Evolutionary conservation across 108 stramenopile genomes (phyloP), one percentile per base, ranked within the genome.

Genomic region (Mediolabrus comicus): DNA sequence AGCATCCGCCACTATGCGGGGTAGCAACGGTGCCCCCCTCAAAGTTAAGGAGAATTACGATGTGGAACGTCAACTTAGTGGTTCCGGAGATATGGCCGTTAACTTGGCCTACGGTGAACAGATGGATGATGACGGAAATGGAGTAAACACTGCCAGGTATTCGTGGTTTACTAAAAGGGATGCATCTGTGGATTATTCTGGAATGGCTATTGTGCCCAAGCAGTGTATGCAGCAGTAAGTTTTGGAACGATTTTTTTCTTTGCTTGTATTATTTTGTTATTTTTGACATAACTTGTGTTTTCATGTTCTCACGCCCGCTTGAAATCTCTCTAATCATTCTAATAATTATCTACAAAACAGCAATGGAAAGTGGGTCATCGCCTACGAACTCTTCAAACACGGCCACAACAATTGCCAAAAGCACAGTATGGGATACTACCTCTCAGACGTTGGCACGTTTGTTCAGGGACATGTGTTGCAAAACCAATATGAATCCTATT

Each of bases 201-300:
- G 76, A 46, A 76, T 76, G 54, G 41, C 46, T 39, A 43, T 81
- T 8, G 28, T 30, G 17, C 70, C 80, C 16, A 65, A 51, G 55
- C 53, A 63, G 59, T 81, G 80, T 36, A 49, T 81, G 38, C n/a
- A 61, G 32, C 32, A 59, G 80, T 81, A 38, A 81, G 80, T 74
- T 11, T 24, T 49, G 26, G 27, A 12, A 58, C n/a, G n/a, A n/a
- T n/a, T n/a, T n/a, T n/a, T 3, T 58, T 30, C 14, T 1, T 3
- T n/a, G n/a, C n/a, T n/a, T n/a, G n/a, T n/a, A n/a, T n/a, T n/a
- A n/a, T n/a, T n/a, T n/a, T n/a, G n/a, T n/a, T n/a, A n/a, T n/a
- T n/a, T n/a, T n/a, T n/a, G n/a, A n/a, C n/a, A n/a, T n/a, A n/a
- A n/a, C n/a, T n/a, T n/a, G n/a, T 55, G 12, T 28, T 55, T 11